A percentile compares a stretch with the other conserved stretches of the same genome.
phyloP scores from a whole-genome alignment of 371 early-diverging fungal genomes.

The Furculomyces boomerangus region DNA sequence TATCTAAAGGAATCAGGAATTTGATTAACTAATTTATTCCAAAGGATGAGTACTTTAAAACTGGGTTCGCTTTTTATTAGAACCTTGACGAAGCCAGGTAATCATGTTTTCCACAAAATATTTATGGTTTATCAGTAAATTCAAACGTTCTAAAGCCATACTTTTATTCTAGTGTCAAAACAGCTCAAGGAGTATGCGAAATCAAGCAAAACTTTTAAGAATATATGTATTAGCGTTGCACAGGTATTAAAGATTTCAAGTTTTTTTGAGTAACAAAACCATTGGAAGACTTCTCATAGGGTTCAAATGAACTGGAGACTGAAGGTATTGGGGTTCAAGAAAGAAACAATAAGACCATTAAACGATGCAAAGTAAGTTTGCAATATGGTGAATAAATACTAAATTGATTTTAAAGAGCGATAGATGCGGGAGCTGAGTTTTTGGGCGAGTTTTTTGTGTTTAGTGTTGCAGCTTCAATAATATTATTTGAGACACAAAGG shows the following conservation, averaged over 20 bases:
- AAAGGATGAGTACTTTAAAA: constrained; percentile 25
- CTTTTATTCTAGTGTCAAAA: constrained; percentile 39
- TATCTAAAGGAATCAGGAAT: too few species aligned
- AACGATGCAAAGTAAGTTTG: constrained; percentile 35
- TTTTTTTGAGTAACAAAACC: neutral
- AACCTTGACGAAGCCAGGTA: constrained; percentile 27
- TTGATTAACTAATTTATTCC: too few species aligned
- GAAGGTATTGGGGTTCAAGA: constrained; percentile 61
- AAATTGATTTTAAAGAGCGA: constrained; percentile 33
- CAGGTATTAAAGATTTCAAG: constrained; percentile 28
- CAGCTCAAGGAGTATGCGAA: constrained; percentile 62
- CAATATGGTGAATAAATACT: neutral
- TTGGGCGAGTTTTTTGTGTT: constrained; percentile 72
- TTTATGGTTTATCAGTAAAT: neutral
- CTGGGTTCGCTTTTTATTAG: constrained; percentile 22
- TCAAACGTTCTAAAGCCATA: neutral
- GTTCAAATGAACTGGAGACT: constrained; percentile 67
- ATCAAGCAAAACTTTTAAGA: constrained; percentile 42
- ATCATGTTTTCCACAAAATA: neutral
- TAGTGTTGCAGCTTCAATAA: constrained; percentile 57
- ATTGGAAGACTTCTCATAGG: constrained; percentile 28
- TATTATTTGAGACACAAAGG: constrained; percentile 44
- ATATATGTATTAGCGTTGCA: constrained; percentile 66
- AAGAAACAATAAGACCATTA: constrained; percentile 58
- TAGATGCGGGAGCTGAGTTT: constrained; percentile 78